Conservation (phyloP, 78 protist genomes). For the Corallochytrium limacisporum region DNA sequence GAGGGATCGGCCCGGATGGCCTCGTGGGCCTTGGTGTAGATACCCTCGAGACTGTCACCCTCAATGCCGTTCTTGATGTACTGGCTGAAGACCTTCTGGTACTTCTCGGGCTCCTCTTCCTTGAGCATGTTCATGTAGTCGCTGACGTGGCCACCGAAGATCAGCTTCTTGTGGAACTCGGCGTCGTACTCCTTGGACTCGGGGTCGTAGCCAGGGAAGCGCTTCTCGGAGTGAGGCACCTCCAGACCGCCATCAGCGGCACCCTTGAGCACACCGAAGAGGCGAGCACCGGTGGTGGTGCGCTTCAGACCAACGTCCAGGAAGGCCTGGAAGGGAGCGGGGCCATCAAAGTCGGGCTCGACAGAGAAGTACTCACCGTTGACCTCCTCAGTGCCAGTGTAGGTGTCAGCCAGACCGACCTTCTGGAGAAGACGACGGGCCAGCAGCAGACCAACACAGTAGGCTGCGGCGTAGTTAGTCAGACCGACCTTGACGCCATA, state of each 20-base stretch:
- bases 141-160: conserved; percentile 92
- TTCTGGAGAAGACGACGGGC: conserved; percentile 91
- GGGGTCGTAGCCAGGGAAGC: conserved; percentile 87
- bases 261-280: conserved; percentile 65
- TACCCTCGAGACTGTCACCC: conserved; percentile 67
- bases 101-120: conserved; percentile 76
- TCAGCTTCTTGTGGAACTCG: conserved; percentile 64
- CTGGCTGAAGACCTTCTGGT: conserved; percentile 63
- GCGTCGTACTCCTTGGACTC: conserved; percentile 59
- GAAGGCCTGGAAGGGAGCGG: conserved; percentile 83
- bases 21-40: conserved; percentile 76
- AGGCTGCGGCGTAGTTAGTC: conserved; percentile 94
- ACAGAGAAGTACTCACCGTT: not conserved
- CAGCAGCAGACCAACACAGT: conserved; percentile 90
- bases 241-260: conserved; percentile 96
- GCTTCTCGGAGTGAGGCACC: conserved; percentile 85
- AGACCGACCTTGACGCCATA: conserved; percentile 85
- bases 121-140: conserved; percentile 82
- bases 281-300: conserved; percentile 90
- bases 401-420: conserved; percentile 62
- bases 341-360: conserved; percentile 39
- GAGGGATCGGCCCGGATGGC: conserved; percentile 78
- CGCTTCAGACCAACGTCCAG: conserved; percentile 92
- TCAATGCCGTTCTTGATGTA: conserved; percentile 64
- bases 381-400: conserved; percentile 49